Evolutionary conservation across 306 rosid species (phyloP).

Genomic region (Medicago ruthenica): DNA sequence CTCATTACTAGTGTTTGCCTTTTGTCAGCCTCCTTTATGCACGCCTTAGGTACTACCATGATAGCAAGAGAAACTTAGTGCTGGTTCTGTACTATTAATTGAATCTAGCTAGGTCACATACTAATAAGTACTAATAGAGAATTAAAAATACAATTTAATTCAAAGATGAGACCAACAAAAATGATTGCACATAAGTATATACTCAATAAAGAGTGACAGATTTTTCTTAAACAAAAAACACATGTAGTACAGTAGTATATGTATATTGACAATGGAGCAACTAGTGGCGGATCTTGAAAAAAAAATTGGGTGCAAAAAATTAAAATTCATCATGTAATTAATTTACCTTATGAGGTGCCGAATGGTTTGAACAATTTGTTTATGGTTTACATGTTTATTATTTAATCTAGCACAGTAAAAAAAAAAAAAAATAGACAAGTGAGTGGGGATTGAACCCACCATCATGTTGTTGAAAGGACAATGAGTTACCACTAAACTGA

Average conservation of each 20-base stretch:
- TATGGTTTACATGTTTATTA: too few relatives aligned
- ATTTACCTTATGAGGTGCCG: too few relatives aligned
- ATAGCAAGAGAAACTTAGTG: constrained; percentile 27
- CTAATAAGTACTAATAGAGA: background rate
- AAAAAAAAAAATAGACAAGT: too few relatives aligned
- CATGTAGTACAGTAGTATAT: background rate
- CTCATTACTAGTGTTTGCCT: constrained; percentile 27
- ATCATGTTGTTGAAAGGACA: too few relatives aligned
- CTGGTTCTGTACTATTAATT: background rate
- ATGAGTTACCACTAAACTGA: too few relatives aligned
- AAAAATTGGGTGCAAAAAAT: too few relatives aligned
- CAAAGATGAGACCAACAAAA: background rate
- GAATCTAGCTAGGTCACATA: background rate
- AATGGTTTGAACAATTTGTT: too few relatives aligned
- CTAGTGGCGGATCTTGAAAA: too few relatives aligned
- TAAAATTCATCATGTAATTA: too few relatives aligned
- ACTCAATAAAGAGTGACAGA: background rate
- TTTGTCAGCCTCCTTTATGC: constrained; percentile 72
- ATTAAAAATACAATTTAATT: background rate
- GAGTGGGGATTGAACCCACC: too few relatives aligned
- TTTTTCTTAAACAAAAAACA: background rate
- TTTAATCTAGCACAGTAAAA: too few relatives aligned
- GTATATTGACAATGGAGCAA: background rate
- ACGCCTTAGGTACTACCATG: constrained; percentile 45
- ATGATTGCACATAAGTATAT: background rate